Base-by-base conservation (phyloP, 1,139 yeast genomes). In the Yamadazyma pseudoaaseri region DNA sequence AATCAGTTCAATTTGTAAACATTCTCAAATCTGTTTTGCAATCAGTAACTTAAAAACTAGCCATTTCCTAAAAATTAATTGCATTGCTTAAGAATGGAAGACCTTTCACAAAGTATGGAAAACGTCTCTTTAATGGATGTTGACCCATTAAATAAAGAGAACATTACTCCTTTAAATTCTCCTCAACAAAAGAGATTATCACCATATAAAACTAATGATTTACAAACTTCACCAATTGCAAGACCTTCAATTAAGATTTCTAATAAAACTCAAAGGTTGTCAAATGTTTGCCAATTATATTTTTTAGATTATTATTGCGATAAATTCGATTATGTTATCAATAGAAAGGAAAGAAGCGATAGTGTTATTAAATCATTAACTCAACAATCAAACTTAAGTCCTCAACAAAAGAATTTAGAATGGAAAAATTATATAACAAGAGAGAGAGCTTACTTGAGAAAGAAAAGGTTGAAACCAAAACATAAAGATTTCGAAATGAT, bases 261-360 rank as follows among this genome's bases (percentile, higher is more conserved):
- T 42, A 74, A 78, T 30, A 87, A 86, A 51, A 87, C 95, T 6
- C 85, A 84, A 54, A 72, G 99, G 40, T 66, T 87, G 43, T 95
- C 94, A 4, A 86, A 89, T 39, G 97, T 92, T 24, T 79, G 89
- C 13, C 85, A 80, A 46, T 70, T 80, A 64, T 85, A 85, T 63
- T 92, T 94, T 52, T 70, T 94, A 43, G 98, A 94, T 58, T 89
- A 90, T 60, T 94, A 94, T 60, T 90, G 96, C 62, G 98, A 92
- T 54, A 81, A 86, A 79, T 85, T 94, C 62, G 96, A 89, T 56
- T 94, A 94, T 54, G 86, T 92, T 16, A 86, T 90, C 46, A 79
- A 80, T 43, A 79, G 98, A 55, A 78, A 90, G 56, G 90, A 86
- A 53, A 76, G 98, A 40, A 69, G 82, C 16, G 67, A 70, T 30